A percentile compares a stretch with the other conserved stretches of the same genome.
These are phyloP conservation scores for Rheum nobile DNA, from an alignment of 148 eudicot genomes.

Conservation along the genomic window DNA sequence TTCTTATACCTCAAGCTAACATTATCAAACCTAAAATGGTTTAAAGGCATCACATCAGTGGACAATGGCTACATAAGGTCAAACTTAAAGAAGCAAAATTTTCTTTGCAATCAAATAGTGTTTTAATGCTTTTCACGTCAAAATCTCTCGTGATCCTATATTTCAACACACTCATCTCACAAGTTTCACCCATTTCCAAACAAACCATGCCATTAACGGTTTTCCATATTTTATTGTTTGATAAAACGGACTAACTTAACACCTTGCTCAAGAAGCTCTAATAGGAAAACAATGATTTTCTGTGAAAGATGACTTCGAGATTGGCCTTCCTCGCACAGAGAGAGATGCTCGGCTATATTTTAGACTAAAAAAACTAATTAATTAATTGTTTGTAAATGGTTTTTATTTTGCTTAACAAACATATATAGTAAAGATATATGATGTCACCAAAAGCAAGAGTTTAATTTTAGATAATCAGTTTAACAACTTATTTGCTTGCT, in stretches of 20 bases:
- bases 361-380: background rate
- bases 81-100: background rate
- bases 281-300: background rate
- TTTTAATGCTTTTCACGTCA: background rate
- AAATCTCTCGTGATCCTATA: background rate
- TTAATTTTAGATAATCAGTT: slow-evolving; percentile 2
- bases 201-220: slow-evolving; percentile 5
- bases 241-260: background rate
- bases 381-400: background rate
- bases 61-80: slow-evolving; percentile 3
- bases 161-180: slow-evolving; percentile 6
- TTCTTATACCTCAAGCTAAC: background rate
- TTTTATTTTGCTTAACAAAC: background rate
- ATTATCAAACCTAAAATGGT: slow-evolving; percentile 5
- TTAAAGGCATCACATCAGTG: slow-evolving; percentile 4
- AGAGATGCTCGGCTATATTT: too few relatives aligned
- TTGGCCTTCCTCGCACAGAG: too few relatives aligned
- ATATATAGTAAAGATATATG: background rate
- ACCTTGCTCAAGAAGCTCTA: background rate
- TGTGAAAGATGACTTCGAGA: too few relatives aligned
- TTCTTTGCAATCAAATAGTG: background rate
- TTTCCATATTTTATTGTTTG: background rate
- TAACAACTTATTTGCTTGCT: slow-evolving; percentile 13
- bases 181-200: slow-evolving; percentile 7
- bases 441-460: slow-evolving; percentile 4